Evolutionary conservation across 2,329 filamentous ascomycete species (phyloP).

Genomic region (Penicillium concentricum): DNA sequence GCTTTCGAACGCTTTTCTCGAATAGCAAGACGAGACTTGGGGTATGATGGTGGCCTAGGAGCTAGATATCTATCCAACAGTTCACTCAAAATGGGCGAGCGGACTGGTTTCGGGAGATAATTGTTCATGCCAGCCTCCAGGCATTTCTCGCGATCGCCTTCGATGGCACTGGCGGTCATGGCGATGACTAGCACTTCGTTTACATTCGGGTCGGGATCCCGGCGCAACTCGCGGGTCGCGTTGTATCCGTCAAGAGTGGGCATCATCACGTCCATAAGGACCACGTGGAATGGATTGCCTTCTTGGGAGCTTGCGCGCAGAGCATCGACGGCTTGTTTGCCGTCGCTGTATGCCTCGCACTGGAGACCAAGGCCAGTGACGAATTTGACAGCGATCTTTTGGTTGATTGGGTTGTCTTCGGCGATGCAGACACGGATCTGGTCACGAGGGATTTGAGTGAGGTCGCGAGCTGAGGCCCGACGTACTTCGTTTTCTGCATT

Average conservation of each 20-base stretch:
- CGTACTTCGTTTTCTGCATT: constrained; percentile 43
- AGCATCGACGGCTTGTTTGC: constrained; percentile 81
- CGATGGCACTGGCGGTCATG: constrained; percentile 94
- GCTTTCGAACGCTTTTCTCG: constrained; percentile 29
- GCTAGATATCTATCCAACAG: constrained; percentile 71
- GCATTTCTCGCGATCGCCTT: constrained; percentile 92
- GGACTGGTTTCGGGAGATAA: constrained; percentile 93
- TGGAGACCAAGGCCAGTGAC: constrained; percentile 81
- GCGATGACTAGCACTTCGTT: constrained; percentile 87
- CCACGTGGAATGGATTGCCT: constrained; percentile 78
- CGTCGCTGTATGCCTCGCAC: constrained; percentile 88
- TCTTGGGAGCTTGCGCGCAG: constrained; percentile 70
- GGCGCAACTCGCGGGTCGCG: constrained; percentile 78
- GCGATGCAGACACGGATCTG: constrained; percentile 87
- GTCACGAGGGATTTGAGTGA: constrained; percentile 71
- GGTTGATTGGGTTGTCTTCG: constrained; percentile 93
- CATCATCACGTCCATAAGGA: constrained; percentile 97
- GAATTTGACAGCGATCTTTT: constrained; percentile 90
- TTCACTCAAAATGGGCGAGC: constrained; percentile 78
- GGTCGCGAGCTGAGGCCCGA: constrained; percentile 57
- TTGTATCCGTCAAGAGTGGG: constrained; percentile 90
- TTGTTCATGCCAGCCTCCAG: constrained; percentile 97
- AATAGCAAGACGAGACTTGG: constrained; percentile 31
- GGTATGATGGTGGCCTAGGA: constrained; percentile 46
- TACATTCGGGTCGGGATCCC: constrained; percentile 72